Evolutionary conservation across 345 rosid genomes (phyloP).

Genomic region (Alliaria petiolata): DNA sequence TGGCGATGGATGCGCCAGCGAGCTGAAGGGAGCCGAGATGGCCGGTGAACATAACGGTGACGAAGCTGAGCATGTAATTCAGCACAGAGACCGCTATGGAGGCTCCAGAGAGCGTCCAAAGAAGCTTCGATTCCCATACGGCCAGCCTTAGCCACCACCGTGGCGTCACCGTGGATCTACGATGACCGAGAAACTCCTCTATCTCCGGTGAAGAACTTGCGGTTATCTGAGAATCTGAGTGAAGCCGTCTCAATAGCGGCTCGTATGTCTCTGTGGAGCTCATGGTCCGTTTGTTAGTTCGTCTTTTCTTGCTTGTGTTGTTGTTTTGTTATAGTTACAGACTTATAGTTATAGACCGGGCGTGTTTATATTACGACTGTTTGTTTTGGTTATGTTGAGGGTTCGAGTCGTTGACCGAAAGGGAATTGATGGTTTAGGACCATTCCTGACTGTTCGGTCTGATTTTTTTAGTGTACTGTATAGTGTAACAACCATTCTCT

Average conservation of each 20-base stretch:
- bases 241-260: conserved; percentile 50
- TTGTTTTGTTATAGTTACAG: not conserved
- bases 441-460: conserved; percentile 19
- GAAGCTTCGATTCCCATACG: conserved; percentile 76
- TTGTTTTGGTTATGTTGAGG: conserved; percentile 7
- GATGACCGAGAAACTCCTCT: conserved; percentile 57
- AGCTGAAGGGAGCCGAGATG: conserved; percentile 73
- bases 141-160: conserved; percentile 74
- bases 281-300: not conserved
- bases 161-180: conserved; percentile 29
- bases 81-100: conserved; percentile 64
- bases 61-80: conserved; percentile 84
- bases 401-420: conserved; percentile 18
- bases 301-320: not conserved
- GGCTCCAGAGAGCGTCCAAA: conserved; percentile 74
- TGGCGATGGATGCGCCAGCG: conserved; percentile 88
- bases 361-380: not conserved
- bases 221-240: conserved; percentile 51
- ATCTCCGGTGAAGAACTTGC: conserved; percentile 53
- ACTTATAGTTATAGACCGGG: not conserved
- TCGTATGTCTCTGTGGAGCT: conserved; percentile 34
- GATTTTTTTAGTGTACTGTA: not conserved
- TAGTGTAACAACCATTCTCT: conserved; percentile 28
- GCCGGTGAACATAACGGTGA: conserved; percentile 71
- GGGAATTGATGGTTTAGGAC: not conserved